Evolutionary conservation across 2,329 filamentous ascomycete genomes (phyloP).

Genomic region (Neurospora sp.): DNA sequence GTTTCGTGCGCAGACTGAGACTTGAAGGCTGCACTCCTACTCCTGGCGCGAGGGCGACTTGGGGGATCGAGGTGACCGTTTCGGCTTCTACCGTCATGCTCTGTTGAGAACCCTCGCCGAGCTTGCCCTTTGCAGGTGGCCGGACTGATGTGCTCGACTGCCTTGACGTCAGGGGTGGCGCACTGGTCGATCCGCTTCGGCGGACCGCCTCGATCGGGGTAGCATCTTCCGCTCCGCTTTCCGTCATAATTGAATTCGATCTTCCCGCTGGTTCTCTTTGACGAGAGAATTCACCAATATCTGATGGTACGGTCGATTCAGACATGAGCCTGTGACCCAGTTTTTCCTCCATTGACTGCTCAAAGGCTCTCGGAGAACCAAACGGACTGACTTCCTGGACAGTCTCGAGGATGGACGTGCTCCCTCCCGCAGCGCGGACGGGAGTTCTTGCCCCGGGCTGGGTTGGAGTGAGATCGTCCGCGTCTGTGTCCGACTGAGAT

Average conservation of each 20-base stretch:
- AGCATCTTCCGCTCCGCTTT: constrained; percentile 47
- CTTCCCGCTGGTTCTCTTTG: constrained; percentile 36
- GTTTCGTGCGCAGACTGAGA: constrained; percentile 73
- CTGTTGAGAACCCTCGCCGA: constrained; percentile 63
- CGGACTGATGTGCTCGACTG: constrained; percentile 61
- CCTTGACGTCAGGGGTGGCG: constrained; percentile 46
- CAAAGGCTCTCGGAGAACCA: constrained; percentile 50
- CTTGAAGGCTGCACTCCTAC: constrained; percentile 54
- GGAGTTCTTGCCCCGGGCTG: constrained; percentile 48
- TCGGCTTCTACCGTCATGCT: constrained; percentile 98
- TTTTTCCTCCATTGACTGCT: constrained; percentile 42
- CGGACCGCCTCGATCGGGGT: constrained; percentile 28
- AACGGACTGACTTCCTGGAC: constrained; percentile 83
- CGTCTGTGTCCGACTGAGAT: constrained; percentile 39
- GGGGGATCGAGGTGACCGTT: constrained; percentile 83
- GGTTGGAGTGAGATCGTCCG: constrained; percentile 38
- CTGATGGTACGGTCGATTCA: constrained; percentile 32
- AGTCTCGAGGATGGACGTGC: constrained; percentile 65
- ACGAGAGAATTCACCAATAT: constrained; percentile 28
- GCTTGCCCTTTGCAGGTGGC: constrained; percentile 56
- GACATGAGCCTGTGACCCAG: constrained; percentile 38
- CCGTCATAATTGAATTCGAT: constrained; percentile 36
- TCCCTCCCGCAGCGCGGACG: constrained; percentile 48
- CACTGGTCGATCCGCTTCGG: constrained; percentile 32
- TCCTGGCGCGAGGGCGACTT: constrained; percentile 61